Conservation (phyloP, 352 stramenopile species). For the Globisporangium spinosum region DNA sequence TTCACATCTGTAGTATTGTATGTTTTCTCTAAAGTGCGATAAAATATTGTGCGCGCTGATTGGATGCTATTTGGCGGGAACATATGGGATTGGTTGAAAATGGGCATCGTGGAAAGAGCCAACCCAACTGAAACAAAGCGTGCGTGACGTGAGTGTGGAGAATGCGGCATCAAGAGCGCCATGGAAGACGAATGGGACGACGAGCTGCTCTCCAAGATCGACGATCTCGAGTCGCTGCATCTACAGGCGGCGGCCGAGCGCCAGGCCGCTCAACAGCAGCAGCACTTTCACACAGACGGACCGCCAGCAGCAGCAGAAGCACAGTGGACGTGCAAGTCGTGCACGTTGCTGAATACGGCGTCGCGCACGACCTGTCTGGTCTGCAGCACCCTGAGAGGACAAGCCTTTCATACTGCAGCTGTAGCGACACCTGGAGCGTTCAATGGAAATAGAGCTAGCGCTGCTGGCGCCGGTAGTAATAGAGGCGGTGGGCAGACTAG, state of each 20-base stretch:
- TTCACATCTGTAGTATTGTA: neutral
- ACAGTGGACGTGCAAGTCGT: conserved; percentile 50
- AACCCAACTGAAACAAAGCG: neutral
- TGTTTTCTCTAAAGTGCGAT: neutral
- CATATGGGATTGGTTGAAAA: neutral
- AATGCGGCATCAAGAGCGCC: neutral
- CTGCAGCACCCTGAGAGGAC: conserved; percentile 46
- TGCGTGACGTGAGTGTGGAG: neutral
- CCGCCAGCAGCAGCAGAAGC: neutral
- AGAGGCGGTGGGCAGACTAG: neutral
- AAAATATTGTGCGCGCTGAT: neutral
- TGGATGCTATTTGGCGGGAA: neutral
- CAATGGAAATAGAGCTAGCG: neutral
- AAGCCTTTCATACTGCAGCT: conserved; percentile 20
- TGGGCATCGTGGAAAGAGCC: neutral
- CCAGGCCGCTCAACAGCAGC: conserved; percentile 4
- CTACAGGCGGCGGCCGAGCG: conserved; percentile 20
- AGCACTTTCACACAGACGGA: neutral
- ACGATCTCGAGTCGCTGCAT: conserved; percentile 52
- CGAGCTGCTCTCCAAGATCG: conserved; percentile 65
- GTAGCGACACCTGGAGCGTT: neutral
- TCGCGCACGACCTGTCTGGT: conserved; percentile 36
- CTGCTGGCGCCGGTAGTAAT: neutral
- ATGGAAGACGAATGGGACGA: conserved; percentile 84
- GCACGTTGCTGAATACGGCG: conserved; percentile 56